Percentiles rank a stretch among this genome's conserved stretches.
phyloP scores from a whole-genome alignment of 305 asterid genomes.

The Coffea humblotiana region DNA sequence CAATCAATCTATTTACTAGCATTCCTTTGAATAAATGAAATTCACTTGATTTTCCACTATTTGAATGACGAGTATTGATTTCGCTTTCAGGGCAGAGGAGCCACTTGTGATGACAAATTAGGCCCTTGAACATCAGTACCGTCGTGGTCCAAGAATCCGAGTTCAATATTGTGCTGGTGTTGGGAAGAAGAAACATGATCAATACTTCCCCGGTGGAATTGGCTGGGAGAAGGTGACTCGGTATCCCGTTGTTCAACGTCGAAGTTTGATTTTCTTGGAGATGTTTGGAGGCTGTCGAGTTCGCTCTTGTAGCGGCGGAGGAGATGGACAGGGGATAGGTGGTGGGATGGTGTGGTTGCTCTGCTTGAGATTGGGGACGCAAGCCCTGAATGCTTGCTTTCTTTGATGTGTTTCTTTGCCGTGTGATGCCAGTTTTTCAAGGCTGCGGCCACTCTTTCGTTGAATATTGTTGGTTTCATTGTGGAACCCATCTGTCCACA shows the following conservation, averaged over 20 bases:
- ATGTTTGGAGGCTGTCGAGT: constrained; percentile 39
- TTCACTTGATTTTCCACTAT: constrained; percentile 32
- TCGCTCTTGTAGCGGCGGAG: constrained; percentile 48
- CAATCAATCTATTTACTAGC: neutral
- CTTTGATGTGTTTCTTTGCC: constrained; percentile 15
- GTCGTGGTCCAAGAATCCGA: constrained; percentile 30
- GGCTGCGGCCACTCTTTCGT: constrained; percentile 76
- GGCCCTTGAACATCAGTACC: constrained; percentile 19
- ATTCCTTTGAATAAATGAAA: constrained; percentile 52
- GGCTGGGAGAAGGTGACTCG: constrained; percentile 52
- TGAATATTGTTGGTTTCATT: constrained; percentile 92
- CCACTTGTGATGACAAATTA: constrained; percentile 43
- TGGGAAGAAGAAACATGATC: constrained; percentile 24
- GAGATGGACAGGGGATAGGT: constrained; percentile 77
- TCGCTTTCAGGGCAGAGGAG: constrained; percentile 44
- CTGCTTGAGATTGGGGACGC: constrained; percentile 55
- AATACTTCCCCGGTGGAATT: constrained; percentile 23
- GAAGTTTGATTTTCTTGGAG: constrained; percentile 38
- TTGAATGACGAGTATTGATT: constrained; percentile 22
- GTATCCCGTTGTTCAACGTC: constrained; percentile 47
- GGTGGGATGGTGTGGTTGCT: constrained; percentile 57
- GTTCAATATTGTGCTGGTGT: constrained; percentile 39
- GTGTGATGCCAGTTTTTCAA: constrained; percentile 77
- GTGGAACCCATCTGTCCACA: constrained; percentile 81
- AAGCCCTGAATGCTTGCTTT: constrained; percentile 16